Base-by-base conservation (phyloP, 2,329 filamentous ascomycete genomes). In the Laburnicola sp. region DNA sequence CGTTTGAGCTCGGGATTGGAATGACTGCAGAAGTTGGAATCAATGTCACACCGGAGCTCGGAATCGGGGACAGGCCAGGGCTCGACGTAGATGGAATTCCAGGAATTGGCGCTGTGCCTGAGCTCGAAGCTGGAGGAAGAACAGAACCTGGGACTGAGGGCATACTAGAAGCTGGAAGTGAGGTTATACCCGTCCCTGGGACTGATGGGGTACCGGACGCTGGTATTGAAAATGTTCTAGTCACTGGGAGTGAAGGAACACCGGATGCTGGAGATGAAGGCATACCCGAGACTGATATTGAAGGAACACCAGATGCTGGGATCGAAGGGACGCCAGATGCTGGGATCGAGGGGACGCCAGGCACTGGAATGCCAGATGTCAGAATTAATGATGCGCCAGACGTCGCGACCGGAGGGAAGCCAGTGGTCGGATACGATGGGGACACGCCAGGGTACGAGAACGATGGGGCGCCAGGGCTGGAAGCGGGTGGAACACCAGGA, bases 1-100 rank as follows among this genome's bases (percentile, higher is more conserved):
- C n/a, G n/a, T n/a, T n/a, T n/a, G n/a, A n/a, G 25, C 21, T 32
- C 6, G 42, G 36, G 40, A 11, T 43, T 21, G 11, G n/a, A n/a
- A 37, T n/a, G 9, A 44, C 31, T 22, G 39, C 22, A 26, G 23
- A n/a, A 25, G 53, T 50, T 9, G 21, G 46, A 36, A 41, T 46
- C 8, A 44, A 46, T 32, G 50, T 32, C n/a, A 26, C 31, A 22
- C 4, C 31, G 32, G 16, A 40, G 42, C 32, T 28, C 11, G 32
- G 28, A 41, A 30, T 51, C 10, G 10, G 22, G n/a, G 16, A 21
- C 4, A 25, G 11, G 26, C n/a, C n/a, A n/a, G n/a, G n/a, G 30
- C 27, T 45, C 16, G 47, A 38, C 30, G 22, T 36, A 30, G 21
- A 8, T 16, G 41, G 27, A n/a, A 46, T 26, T 23, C 40, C 26